phyloP scores from a whole-genome alignment of 345 rosid species.

The Melaleuca quinquenervia region DNA sequence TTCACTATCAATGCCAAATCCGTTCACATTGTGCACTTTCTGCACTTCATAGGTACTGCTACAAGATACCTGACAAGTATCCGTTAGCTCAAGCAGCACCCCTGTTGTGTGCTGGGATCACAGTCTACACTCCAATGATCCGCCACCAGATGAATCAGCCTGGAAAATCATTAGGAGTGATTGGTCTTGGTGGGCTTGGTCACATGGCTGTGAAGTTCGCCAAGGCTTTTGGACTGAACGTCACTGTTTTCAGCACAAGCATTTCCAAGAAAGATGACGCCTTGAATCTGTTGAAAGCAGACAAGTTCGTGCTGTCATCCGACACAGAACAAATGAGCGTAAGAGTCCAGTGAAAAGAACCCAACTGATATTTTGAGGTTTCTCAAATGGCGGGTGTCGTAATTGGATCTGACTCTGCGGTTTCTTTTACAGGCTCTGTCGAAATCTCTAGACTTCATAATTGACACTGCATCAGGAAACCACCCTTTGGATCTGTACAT shows the following conservation, averaged over 20 bases:
- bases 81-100: conserved; percentile 31
- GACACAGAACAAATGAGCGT: conserved; percentile 62
- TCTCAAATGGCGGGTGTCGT: not conserved
- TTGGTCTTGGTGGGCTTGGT: conserved; percentile 40
- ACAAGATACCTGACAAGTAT: conserved; percentile 26
- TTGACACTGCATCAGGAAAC: conserved; percentile 80
- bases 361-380: too few species aligned
- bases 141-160: conserved; percentile 31
- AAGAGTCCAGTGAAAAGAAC: not conserved
- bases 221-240: conserved; percentile 32
- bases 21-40: not conserved
- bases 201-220: conserved; percentile 39
- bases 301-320: conserved; percentile 23
- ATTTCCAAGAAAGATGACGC: conserved; percentile 30
- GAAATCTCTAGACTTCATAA: conserved; percentile 59
- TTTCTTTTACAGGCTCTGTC: conserved; percentile 25
- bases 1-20: not conserved
- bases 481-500: conserved; percentile 66
- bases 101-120: conserved; percentile 30
- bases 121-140: conserved; percentile 30
- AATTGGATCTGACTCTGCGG: not conserved
- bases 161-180: conserved; percentile 27
- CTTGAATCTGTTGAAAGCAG: conserved; percentile 19
- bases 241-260: conserved; percentile 31
- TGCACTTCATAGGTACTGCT: conserved; percentile 19